Evolutionary conservation across 176 grass and related monocot species (phyloP), one percentile per base, ranked within the genome.

Genomic region (Coix lacrymajobi): DNA sequence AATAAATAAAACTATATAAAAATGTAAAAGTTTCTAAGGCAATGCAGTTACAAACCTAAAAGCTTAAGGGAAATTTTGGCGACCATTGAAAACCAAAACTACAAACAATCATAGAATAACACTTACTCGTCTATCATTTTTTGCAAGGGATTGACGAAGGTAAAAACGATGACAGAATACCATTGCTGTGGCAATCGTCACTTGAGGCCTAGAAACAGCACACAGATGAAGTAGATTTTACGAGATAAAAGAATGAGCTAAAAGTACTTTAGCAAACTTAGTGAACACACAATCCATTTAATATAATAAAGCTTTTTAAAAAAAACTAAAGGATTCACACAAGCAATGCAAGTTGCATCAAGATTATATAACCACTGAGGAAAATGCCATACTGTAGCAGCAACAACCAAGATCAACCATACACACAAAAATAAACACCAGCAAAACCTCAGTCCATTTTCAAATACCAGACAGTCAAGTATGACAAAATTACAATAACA

Each of bases 121-220:
- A 94, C 95, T 85, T 94, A 97, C 95, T 83, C 90, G 90, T 90
- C 95, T 87, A 85, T 97, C 95, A 77, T 97, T 97, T 85, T 97
- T 92, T 70, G 88, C 85, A 90, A 92, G 95, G 30, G 95, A 97
- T 61, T 97, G 95, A 25, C 90, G 90, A 85, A 97, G 90, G 81
- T 91, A 97, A 88, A 97, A 94, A 36, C 95, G 92, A 70, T 97
- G 95, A 77, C 88, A 97, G 69, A 97, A 97, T 56, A 97, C 92
- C 86, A 97, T 94, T n/a, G 92, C 90, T 71, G 95, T 94, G 80
- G 95, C 95, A 80, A 97, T 97, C 5, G 95, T 92, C 77, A 97
- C 95, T 88, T 97, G 95, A 60, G 95, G 95, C 81, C 95, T 97
- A 69, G 6, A 57, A 45, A 37, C 26, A 74, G 32, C 14, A 65